Evolutionary conservation across 2,329 filamentous ascomycete species (phyloP), one percentile per base, ranked within the genome.

Genomic region (Sclerotinia glacialis): DNA sequence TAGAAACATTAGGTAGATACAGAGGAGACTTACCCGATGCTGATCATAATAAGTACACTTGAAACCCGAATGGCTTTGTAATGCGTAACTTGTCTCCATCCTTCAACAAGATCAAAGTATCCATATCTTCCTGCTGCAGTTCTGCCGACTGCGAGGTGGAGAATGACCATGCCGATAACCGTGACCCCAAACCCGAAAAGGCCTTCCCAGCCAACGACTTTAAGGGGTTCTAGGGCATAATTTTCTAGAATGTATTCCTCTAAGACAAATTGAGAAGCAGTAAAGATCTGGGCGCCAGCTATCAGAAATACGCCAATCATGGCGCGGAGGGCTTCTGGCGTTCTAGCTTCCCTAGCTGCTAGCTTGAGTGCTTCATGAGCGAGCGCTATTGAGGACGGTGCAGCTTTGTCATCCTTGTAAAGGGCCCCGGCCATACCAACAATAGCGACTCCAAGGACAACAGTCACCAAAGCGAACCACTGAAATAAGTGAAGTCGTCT

Each of bases 181-280:
- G 95, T 99, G 61, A 94, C 86, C 6, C 81, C 72, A 75, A 98
- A 93, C 0, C 95, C 95, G 76, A 98, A 99, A 3, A 96, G 73
- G 26, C 95, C 95, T 79, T 99, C 95, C 93, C 93, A 99, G 42
- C 93, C 94, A 40, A 99, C 95, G 26, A 97, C 92, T 74, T 88
- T 89, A 70, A 99, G 86, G 1, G 95, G 94, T 73, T 76, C 72
- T 78, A 91, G 84, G n/a, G 84, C 84, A 73, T 90, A 91, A 71
- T 87, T 83, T 77, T 91, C 88, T 75, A 99, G 85, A 71, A 99
- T 92, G 82, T 89, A 95, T 80, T 99, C 95, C 78, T 99, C 95
- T 3, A 96, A 80, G 31, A 98, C 95, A 74, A 98, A 99, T 78
- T 99, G 95, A 1, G 92, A 92, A 0, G 95, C 95, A 0, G 95